phyloP scores from a whole-genome alignment of 768 basidiomycete species.

The Termitomyces sp. region DNA sequence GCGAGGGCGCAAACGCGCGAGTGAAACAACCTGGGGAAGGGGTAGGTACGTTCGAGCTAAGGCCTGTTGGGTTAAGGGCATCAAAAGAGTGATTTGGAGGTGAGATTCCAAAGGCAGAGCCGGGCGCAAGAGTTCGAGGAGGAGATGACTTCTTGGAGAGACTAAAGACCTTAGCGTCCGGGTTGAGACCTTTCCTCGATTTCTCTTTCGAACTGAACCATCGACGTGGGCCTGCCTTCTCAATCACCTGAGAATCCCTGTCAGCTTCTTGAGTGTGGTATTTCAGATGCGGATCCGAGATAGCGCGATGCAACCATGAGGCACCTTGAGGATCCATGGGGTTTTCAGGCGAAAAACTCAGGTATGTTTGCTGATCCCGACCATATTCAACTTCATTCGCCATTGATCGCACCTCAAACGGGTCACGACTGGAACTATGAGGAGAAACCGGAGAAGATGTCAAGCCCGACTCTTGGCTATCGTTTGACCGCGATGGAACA shows the following conservation, averaged over 20 bases:
- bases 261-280: slow-evolving; percentile 9
- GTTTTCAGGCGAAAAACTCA: slow-evolving; percentile 14
- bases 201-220: slow-evolving; percentile 50
- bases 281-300: slow-evolving; percentile 29
- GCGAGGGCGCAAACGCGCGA: slow-evolving; percentile 86
- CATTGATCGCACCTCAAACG: slow-evolving; percentile 41
- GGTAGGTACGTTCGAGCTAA: slow-evolving; percentile 31
- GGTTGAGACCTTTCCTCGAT: slow-evolving; percentile 71
- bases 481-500: slow-evolving; percentile 5
- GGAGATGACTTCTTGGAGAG: slow-evolving; percentile 32
- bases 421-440: slow-evolving; percentile 36
- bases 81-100: slow-evolving; percentile 33
- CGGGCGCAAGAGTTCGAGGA: slow-evolving; percentile 14
- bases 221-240: slow-evolving; percentile 34
- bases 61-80: slow-evolving; percentile 60
- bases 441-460: slow-evolving; percentile 25
- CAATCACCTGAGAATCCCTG: slow-evolving; percentile 11
- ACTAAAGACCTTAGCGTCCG: slow-evolving; percentile 82
- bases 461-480: slow-evolving; percentile 17
- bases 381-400: slow-evolving; percentile 13
- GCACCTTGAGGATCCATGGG: slow-evolving; percentile 27
- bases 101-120: slow-evolving; percentile 10
- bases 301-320: slow-evolving; percentile 25
- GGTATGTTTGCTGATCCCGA: slow-evolving; percentile 12
- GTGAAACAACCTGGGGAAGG: slow-evolving; percentile 50